Evolutionary conservation across 371 early-diverging fungal genomes (phyloP), one percentile per base, ranked within the genome.

Genomic region (Apophysomyces trapeziformis): DNA sequence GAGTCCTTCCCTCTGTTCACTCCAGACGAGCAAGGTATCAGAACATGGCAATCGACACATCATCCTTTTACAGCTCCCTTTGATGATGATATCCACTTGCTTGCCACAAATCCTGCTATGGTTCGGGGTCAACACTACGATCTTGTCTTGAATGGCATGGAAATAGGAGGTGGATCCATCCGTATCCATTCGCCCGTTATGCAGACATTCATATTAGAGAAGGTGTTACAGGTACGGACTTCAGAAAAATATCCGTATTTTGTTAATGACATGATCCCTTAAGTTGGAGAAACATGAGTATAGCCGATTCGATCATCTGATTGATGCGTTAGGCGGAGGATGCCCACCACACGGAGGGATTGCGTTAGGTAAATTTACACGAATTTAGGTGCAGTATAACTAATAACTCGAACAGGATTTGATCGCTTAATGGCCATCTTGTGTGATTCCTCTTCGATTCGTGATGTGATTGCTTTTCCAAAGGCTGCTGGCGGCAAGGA

Each of bases 311-410:
- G 83, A 89, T 45, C 97, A 96, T 70, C 72, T 96, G 65, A 77
- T 95, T 50, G 87, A 89, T 61, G 95, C 94, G 1, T 80, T 96
- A 13, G 86, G 88, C 16, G 87, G 83, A 37, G 97, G 95, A 1
- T 95, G 95, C 75, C 96, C 97, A 5, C 95, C 96, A 12, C 97
- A 96, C 68, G 96, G 94, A 18, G 97, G 95, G 5, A 88, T 95
- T 60, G 95, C 97, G 1, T 71, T 96, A 60, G 96, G 85, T 85
- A 76, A 59, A 26, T 26, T 26, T 26, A 26, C 54, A 5, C 21
- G 45, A 13, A 63, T 12, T 12, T 16, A 13, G 41, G 12, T 50
- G 5, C 26, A 41, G 60, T 35, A 45, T 18, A 9, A 7, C 21
- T 50, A 5, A 21, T 38, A 54, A 18, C 5, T 36, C 3, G 26